These are phyloP conservation scores for Macrolepiota albuminosa DNA, from an alignment of 768 basidiomycete genomes.

Conservation along the genomic window DNA sequence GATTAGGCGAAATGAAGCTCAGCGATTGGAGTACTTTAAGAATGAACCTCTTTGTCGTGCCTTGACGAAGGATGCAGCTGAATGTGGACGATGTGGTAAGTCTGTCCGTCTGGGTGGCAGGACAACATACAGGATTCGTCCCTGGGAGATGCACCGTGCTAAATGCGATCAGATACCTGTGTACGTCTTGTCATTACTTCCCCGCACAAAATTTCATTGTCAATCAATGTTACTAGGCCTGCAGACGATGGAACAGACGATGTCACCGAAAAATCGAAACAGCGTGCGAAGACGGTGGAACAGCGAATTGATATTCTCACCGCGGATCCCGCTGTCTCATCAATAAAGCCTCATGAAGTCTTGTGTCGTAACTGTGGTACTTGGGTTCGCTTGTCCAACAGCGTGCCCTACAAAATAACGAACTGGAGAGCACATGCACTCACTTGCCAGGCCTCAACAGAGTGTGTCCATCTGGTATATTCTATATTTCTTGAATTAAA, in stretches of 20 bases:
- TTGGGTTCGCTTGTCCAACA: constrained; percentile 53
- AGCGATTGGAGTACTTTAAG: constrained; percentile 60
- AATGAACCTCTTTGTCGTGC: constrained; percentile 55
- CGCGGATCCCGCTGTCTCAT: constrained; percentile 46
- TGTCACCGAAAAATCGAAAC: constrained; percentile 9
- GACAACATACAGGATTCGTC: constrained; percentile 51
- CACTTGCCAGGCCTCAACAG: constrained; percentile 36
- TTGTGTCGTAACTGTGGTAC: constrained; percentile 58
- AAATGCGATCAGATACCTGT: constrained; percentile 43
- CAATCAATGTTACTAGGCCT: background rate
- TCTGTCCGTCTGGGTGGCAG: constrained; percentile 53
- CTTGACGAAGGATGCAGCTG: constrained; percentile 53
- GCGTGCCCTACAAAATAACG: constrained; percentile 33
- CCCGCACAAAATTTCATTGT: background rate
- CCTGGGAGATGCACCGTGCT: constrained; percentile 57
- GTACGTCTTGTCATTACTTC: constrained; percentile 13
- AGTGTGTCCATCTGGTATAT: constrained; percentile 26
- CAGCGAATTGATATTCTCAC: constrained; percentile 50
- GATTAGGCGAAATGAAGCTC: constrained; percentile 54
- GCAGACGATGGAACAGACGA: constrained; percentile 19
- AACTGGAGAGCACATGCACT: constrained; percentile 55
- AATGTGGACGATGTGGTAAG: constrained; percentile 54
- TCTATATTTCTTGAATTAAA: background rate
- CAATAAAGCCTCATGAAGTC: constrained; percentile 45
- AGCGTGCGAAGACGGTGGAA: constrained; percentile 26